Conservation (phyloP, 2,329 filamentous ascomycete species). For the Cercospora sp. region DNA sequence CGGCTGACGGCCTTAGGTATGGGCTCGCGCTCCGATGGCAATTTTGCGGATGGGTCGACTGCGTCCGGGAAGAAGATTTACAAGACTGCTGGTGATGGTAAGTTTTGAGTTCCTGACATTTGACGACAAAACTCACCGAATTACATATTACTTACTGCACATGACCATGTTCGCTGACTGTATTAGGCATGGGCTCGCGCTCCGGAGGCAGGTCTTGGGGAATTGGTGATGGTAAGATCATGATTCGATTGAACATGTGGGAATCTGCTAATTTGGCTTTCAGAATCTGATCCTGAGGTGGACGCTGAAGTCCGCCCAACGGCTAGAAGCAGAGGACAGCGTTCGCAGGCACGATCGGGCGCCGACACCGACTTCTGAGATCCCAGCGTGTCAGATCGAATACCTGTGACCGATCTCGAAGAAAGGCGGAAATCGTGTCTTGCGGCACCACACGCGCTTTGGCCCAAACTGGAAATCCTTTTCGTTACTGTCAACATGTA, state of each 20-base stretch:
- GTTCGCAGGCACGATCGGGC: conserved; percentile 27
- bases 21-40: conserved; percentile 31
- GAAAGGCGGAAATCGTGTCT: background rate
- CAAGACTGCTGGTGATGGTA: conserved; percentile 45
- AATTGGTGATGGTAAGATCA: conserved; percentile 48
- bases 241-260: background rate
- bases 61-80: conserved; percentile 41
- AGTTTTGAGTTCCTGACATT: background rate
- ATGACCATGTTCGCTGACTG: background rate
- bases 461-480: background rate
- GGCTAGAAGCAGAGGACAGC: conserved; percentile 28
- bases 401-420: background rate
- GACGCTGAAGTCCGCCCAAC: conserved; percentile 32
- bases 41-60: conserved; percentile 66
- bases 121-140: background rate
- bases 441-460: background rate
- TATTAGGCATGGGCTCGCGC: conserved; percentile 56
- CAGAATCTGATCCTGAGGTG: conserved; percentile 47
- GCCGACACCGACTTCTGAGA: conserved; percentile 28
- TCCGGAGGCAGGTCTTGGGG: conserved; percentile 53
- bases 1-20: background rate
- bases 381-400: background rate
- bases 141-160: background rate
- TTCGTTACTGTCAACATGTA: background rate
- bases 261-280: conserved; percentile 3